These are phyloP conservation scores for Aechmea fasciata DNA, from an alignment of 176 grass and related monocot genomes.

Conservation along the genomic window DNA sequence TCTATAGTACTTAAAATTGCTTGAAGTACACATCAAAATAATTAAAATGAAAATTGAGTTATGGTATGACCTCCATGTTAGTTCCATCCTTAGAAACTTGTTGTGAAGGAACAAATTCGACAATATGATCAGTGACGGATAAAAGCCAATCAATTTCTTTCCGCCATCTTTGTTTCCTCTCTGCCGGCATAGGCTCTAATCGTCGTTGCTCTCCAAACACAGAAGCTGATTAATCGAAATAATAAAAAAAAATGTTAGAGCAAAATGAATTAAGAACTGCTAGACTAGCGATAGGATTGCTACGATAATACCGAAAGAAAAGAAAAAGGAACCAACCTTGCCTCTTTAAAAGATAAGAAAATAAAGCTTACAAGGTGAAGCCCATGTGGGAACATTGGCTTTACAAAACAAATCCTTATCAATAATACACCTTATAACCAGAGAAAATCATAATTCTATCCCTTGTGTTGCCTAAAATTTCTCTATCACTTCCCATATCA, in stretches of 20 bases:
- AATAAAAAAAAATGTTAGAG: not conserved
- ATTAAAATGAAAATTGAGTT: not conserved
- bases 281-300: too few species aligned
- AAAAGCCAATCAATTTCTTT: constrained; percentile 79
- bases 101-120: constrained; percentile 69
- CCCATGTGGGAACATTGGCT: too few species aligned
- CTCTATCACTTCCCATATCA: too few species aligned
- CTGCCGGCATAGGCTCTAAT: constrained; percentile 59
- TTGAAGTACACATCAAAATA: not conserved
- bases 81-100: constrained; percentile 51
- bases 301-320: too few species aligned
- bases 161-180: constrained; percentile 73
- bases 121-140: constrained; percentile 78
- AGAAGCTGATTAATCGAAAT: constrained; percentile 36
- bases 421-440: too few species aligned
- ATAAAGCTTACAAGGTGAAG: too few species aligned
- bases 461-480: too few species aligned
- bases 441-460: too few species aligned
- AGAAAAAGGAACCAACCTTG: too few species aligned
- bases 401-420: too few species aligned
- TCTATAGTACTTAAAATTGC: not conserved
- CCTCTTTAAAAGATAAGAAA: too few species aligned
- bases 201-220: constrained; percentile 79
- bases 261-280: too few species aligned
- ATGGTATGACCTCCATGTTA: constrained; percentile 50